These are phyloP conservation scores for Aspergillus hiratsukae DNA, from an alignment of 2,329 filamentous ascomycete genomes.

Conservation along the genomic window DNA sequence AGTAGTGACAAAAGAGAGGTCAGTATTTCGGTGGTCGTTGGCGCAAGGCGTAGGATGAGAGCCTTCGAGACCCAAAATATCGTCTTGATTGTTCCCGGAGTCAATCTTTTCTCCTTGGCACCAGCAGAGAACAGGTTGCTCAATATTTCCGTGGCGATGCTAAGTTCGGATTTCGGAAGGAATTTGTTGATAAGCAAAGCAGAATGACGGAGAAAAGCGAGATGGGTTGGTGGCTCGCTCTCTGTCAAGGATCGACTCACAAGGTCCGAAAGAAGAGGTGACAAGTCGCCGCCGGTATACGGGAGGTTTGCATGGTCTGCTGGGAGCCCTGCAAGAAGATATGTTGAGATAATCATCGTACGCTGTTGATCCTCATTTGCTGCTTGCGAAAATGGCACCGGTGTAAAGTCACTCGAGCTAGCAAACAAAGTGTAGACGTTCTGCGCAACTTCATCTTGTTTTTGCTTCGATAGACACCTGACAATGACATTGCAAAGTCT, in stretches of 20 bases:
- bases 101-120: slow-evolving; percentile 20
- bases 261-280: slow-evolving; percentile 32
- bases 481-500: slow-evolving; percentile 58
- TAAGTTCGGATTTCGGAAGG: slow-evolving; percentile 30
- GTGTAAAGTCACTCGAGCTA: slow-evolving; percentile 27
- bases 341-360: slow-evolving; percentile 54
- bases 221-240: slow-evolving; percentile 32
- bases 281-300: slow-evolving; percentile 28
- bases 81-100: slow-evolving; percentile 46
- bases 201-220: slow-evolving; percentile 40
- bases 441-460: slow-evolving; percentile 49
- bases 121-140: slow-evolving; percentile 26
- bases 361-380: slow-evolving; percentile 34
- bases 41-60: slow-evolving; percentile 52
- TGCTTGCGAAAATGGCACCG: slow-evolving; percentile 32
- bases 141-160: slow-evolving; percentile 27
- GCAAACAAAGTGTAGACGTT: slow-evolving; percentile 54
- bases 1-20: slow-evolving; percentile 46
- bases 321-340: slow-evolving; percentile 51
- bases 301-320: slow-evolving; percentile 32
- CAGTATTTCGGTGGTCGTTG: slow-evolving; percentile 48
- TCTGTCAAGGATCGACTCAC: slow-evolving; percentile 30
- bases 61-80: slow-evolving; percentile 60
- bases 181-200: slow-evolving; percentile 41
- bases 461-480: slow-evolving; percentile 48